Evolutionary conservation across 2,329 filamentous ascomycete genomes (phyloP), one percentile per base, ranked within the genome.

Genomic region (Helotiales sp.): DNA sequence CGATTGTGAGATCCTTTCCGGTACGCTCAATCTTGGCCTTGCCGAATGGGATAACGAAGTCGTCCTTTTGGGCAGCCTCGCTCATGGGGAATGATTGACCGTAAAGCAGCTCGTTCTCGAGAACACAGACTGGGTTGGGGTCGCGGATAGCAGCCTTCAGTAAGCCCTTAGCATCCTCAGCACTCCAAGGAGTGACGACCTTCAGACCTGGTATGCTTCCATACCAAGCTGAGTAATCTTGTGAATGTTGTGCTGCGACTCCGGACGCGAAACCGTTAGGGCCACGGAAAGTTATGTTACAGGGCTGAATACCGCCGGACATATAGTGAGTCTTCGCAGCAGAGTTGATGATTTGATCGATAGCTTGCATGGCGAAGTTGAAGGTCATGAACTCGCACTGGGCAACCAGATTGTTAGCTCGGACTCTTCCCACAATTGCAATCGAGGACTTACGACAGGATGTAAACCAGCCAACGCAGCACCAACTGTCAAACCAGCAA

Each of bases 371-470:
- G 77, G 95, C 93, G 75, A 98, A 98, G 86, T 99, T 99, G 87
- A 96, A 98, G 72, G 95, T 99, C 95, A 99, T 99, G 84, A 99
- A 99, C 81, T 99, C 95, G 85, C 90, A 95, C 91, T 95, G 66
- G 38, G 29, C 6, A 55, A 52, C 48, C 56, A 55, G 38, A 55
- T 36, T 63, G n/a, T n/a, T 55, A 66, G 62, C 55, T 59, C 52
- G 36, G 48, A 36, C 42, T 46, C 52, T 54, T 13, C 30, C 19
- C 31, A 34, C 17, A 34, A 48, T 52, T 60, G 55, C 30, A 52
- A 36, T 46, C 50, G 52, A 25, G 29, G 52, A 85, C 91, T 82
- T 81, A 96, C 91, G 69, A 99, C 85, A 61, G 95, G 95, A 79
- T 96, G 89, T 69, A 99, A 84, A 66, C 95, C 95, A 74, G 92